Base-by-base conservation (phyloP, 805 yeast species). In the Diddensiella santjacobensis region DNA sequence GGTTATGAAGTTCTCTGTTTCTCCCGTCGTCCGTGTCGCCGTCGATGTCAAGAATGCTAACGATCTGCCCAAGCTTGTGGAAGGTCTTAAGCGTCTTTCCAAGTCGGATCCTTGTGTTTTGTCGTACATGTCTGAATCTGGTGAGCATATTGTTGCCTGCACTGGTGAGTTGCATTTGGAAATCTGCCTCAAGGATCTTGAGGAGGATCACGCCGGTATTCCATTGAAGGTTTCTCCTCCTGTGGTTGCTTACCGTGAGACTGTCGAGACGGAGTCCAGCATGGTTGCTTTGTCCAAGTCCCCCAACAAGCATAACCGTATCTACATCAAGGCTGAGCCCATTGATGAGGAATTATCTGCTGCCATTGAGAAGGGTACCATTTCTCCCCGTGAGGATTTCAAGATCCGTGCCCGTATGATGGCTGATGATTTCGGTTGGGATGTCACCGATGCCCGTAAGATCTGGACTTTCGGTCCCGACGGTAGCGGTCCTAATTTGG, bases 401-500 rank as follows among this genome's bases (percentile, higher is more conserved):
- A 91, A 91, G 84, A 86, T 87, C 67, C 90, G 99, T 83, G 99
- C 98, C 66, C 90, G 98, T 84, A 68, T 87, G 71, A 80, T 91
- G 82, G 98, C 98, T 71, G 98, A 91, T 74, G 96, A 93, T 74
- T 93, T 75, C 84, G 96, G 91, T 65, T 91, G 99, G 99, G 98
- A 91, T 73, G 97, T 93, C 72, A 83, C 96, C 65, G 99, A 91
- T 72, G 99, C 97, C 78, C 90, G 99, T 86, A 91, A 93, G 93
- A 93, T 91, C 72, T 91, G 99, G 99, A 88, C 96, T 86, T 91
- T 91, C 89, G 99, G 99, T 80, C 98, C 99, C 73, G 99, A 91
- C 71, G 97, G 97, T 77, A 83, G 79, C 74, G 99, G 99, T 78
- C 90, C 99, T 69, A 91, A 91, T 81, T 76, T 93, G 71, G 97